These are phyloP conservation scores for Lipomyces kockii DNA, from an alignment of 805 yeast genomes.

Conservation along the genomic window DNA sequence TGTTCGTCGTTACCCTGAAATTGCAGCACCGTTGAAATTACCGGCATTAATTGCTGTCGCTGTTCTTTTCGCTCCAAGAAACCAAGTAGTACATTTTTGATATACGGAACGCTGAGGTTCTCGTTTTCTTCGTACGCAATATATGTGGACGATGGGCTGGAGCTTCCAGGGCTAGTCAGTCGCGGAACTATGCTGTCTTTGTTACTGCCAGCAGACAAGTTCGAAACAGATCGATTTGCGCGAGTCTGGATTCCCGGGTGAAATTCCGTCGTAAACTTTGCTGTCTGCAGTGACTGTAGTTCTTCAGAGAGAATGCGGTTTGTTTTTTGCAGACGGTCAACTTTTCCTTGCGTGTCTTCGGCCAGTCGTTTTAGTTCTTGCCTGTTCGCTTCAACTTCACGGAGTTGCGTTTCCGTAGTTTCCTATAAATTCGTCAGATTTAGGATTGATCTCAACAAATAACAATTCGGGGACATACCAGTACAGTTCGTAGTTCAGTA, in stretches of 20 bases:
- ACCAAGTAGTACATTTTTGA: constrained; percentile 88
- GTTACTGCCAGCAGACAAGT: constrained; percentile 13
- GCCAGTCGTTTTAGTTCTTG: constrained; percentile 44
- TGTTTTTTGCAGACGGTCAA: constrained; percentile 45
- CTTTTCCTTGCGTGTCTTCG: constrained; percentile 46
- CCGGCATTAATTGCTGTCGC: constrained; percentile 82
- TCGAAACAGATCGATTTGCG: constrained; percentile 20
- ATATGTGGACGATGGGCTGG: constrained; percentile 18
- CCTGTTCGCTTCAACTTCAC: constrained; percentile 43
- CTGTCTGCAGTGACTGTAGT: constrained; percentile 42
- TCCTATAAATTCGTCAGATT: constrained; percentile 17
- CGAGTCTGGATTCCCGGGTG: constrained; percentile 8
- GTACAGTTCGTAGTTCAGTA: constrained; percentile 37
- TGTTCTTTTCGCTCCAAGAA: constrained; percentile 93
- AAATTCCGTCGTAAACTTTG: constrained; percentile 32
- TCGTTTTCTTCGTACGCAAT: constrained; percentile 31
- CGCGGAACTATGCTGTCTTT: constrained; percentile 3
- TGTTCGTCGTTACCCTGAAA: constrained; percentile 73
- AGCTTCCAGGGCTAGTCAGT: background rate
- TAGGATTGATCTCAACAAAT: background rate
- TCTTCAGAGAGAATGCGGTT: constrained; percentile 46
- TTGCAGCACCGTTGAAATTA: constrained; percentile 72
- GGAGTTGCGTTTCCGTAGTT: constrained; percentile 40
- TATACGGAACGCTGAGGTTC: constrained; percentile 56
- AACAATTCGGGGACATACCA: constrained; percentile 21